Evolutionary conservation across 805 yeast genomes (phyloP).

Genomic region (Pichia exigua): DNA sequence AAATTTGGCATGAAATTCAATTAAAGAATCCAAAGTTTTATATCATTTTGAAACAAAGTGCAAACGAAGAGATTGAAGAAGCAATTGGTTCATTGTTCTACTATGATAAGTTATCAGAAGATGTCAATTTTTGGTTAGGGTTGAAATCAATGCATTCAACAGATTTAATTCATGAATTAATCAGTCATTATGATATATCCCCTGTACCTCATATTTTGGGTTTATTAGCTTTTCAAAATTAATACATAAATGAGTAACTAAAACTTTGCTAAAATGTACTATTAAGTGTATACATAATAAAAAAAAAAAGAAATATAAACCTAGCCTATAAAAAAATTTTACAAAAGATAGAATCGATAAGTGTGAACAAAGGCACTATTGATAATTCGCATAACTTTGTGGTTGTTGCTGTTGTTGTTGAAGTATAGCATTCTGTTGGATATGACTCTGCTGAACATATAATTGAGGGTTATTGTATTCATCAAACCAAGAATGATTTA

Average conservation of each 20-base stretch:
- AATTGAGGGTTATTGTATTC: constrained; percentile 41
- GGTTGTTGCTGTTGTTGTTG: constrained; percentile 3
- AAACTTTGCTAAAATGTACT: neutral
- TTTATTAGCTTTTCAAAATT: constrained; percentile 3
- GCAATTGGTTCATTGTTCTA: constrained; percentile 4
- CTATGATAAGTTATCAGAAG: neutral
- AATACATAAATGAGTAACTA: neutral
- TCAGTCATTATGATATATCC: neutral
- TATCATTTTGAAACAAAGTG: neutral
- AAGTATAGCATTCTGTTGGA: constrained; percentile 4
- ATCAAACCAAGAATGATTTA: constrained; percentile 74
- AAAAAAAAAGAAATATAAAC: neutral
- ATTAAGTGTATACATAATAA: neutral
- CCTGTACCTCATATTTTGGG: neutral
- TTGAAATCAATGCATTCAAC: neutral
- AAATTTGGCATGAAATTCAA: neutral
- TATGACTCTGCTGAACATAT: constrained; percentile 5
- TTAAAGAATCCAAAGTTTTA: constrained; percentile 5
- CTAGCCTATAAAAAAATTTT: neutral
- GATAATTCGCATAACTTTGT: neutral
- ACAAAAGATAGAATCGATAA: neutral
- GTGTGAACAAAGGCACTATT: neutral
- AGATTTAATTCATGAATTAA: constrained; percentile 4
- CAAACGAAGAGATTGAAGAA: constrained; percentile 6
- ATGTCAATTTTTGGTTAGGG: constrained; percentile 3